Evolutionary conservation across 2,329 filamentous ascomycete species (phyloP).

Genomic region (Cytospora leucostoma): DNA sequence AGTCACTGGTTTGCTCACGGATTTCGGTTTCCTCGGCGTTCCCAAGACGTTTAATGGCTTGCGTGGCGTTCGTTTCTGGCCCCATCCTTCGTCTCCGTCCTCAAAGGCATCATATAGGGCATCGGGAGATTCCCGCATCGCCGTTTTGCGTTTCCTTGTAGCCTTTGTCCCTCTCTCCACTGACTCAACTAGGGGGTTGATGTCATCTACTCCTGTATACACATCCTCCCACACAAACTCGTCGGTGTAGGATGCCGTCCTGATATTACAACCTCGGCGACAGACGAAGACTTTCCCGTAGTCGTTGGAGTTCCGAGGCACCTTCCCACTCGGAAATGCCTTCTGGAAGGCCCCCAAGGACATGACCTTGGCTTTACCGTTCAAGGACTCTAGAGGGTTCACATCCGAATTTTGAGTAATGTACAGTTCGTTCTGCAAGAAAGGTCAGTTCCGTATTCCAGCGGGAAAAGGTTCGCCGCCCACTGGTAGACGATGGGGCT

Average conservation of each 20-base stretch:
- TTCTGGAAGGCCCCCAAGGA: conserved; percentile 69
- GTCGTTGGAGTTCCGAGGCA: conserved; percentile 72
- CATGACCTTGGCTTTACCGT: conserved; percentile 80
- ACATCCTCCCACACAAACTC: conserved; percentile 92
- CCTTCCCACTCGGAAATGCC: conserved; percentile 71
- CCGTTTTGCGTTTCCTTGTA: conserved; percentile 53
- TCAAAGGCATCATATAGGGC: conserved; percentile 36
- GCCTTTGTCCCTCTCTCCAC: conserved; percentile 74
- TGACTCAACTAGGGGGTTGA: conserved; percentile 65
- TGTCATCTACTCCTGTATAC: conserved; percentile 64
- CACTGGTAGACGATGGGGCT: conserved; percentile 27
- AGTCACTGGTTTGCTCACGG: conserved; percentile 46
- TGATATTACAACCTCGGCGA: conserved; percentile 82
- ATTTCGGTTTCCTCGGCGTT: conserved; percentile 61
- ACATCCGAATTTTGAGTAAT: conserved; percentile 84
- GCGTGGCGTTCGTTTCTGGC: conserved; percentile 38
- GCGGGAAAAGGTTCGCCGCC: too few relatives aligned
- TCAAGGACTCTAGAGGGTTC: conserved; percentile 86
- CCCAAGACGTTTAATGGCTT: conserved; percentile 37
- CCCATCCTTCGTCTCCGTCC: conserved; percentile 38
- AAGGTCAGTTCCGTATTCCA: background rate
- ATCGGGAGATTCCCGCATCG: conserved; percentile 36
- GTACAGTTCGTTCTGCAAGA: conserved; percentile 78
- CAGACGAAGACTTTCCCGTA: conserved; percentile 89
- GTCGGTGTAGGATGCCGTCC: conserved; percentile 87